phyloP scores from a whole-genome alignment of 805 yeast genomes.

The Metschnikowia koreensis region DNA sequence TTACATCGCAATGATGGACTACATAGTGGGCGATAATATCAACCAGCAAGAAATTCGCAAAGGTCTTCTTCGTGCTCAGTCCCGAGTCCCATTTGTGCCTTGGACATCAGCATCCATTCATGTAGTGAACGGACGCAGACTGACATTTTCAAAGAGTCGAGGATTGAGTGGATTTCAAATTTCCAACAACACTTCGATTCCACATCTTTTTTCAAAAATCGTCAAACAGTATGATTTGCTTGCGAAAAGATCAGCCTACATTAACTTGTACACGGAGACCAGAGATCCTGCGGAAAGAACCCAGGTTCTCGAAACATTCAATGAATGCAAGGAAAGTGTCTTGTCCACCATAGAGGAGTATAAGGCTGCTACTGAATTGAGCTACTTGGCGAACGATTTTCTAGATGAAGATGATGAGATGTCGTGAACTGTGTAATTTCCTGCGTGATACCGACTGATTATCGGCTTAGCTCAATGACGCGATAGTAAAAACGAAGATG shows the following conservation, averaged over 20 bases:
- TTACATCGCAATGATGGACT: conserved; percentile 68
- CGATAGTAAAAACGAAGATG: neutral
- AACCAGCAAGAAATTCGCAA: conserved; percentile 73
- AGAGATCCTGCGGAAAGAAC: conserved; percentile 42
- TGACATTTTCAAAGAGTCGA: conserved; percentile 49
- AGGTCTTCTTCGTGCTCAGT: conserved; percentile 61
- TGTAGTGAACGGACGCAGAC: conserved; percentile 69
- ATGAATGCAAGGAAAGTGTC: conserved; percentile 49
- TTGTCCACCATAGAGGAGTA: conserved; percentile 48
- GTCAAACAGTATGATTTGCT: conserved; percentile 77
- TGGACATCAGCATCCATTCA: conserved; percentile 83
- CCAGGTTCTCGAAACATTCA: conserved; percentile 48
- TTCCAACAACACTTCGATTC: conserved; percentile 76
- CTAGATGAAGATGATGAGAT: conserved; percentile 32
- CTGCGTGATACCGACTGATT: neutral
- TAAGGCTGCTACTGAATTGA: conserved; percentile 36
- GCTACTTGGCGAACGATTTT: conserved; percentile 47
- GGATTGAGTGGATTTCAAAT: conserved; percentile 73
- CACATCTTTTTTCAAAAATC: conserved; percentile 61
- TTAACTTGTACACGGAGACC: conserved; percentile 65
- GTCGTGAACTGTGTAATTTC: conserved; percentile 4
- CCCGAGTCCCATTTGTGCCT: conserved; percentile 73
- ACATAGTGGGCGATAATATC: conserved; percentile 57
- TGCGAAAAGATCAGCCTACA: conserved; percentile 76
- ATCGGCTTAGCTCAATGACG: neutral